phyloP scores from a whole-genome alignment of 2,329 filamentous ascomycete species.

The Apiospora phragmitis region DNA sequence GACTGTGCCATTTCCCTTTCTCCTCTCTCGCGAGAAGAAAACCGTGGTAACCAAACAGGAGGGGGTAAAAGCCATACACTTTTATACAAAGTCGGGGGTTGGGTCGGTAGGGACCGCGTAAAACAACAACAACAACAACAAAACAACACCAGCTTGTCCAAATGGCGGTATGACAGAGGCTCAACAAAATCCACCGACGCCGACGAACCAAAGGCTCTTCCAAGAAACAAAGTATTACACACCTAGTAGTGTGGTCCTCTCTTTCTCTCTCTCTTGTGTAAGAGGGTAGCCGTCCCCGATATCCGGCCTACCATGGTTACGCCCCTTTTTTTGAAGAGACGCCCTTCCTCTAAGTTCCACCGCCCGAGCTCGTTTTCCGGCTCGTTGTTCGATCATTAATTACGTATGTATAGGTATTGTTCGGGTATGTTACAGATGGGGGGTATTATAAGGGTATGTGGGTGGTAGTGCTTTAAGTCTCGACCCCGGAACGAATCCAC shows the following conservation, averaged over 20 bases:
- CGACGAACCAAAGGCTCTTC: background rate
- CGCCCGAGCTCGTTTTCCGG: constrained; percentile 1
- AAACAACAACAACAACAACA: background rate
- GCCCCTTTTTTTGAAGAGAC: background rate
- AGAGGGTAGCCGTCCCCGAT: background rate
- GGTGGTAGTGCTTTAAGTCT: constrained; percentile 5
- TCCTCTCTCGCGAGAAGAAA: background rate
- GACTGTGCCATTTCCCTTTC: background rate
- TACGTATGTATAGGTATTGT: constrained; percentile 10
- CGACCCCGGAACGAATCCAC: constrained; percentile 3
- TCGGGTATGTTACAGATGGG: constrained; percentile 7
- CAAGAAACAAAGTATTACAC: constrained; percentile 2
- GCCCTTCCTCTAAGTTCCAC: background rate
- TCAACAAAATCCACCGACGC: background rate
- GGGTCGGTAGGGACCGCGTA: background rate
- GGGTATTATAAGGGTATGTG: constrained; percentile 5
- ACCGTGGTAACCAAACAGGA: background rate
- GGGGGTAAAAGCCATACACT: constrained; percentile 1
- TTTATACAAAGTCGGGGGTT: background rate
- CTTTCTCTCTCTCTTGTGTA: background rate
- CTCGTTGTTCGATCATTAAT: constrained; percentile 6
- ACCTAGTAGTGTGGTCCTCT: background rate
- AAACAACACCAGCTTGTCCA: background rate
- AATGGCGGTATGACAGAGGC: background rate
- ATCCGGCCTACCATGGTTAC: background rate